phyloP scores from a whole-genome alignment of 148 eudicot species.

The Vaccinium vitisidaea region DNA sequence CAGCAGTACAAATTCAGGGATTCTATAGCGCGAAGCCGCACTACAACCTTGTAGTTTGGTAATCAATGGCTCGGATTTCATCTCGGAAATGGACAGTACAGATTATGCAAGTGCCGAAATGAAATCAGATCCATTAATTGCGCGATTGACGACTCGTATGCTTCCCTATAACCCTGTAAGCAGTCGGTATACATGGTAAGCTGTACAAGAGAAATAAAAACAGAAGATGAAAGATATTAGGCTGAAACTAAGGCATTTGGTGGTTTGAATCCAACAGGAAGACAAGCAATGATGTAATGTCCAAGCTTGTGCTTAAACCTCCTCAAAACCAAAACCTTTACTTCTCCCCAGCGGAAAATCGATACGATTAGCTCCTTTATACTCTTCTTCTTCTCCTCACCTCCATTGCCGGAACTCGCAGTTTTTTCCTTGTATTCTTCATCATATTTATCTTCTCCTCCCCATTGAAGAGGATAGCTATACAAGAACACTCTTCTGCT shows the following conservation, averaged over 20 bases:
- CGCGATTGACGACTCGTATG: too few species aligned
- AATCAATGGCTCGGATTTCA: too few species aligned
- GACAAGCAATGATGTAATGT: conserved; percentile 19
- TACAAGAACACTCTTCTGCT: conserved; percentile 43
- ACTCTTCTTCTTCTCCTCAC: conserved; percentile 4
- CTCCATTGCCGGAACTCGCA: neutral
- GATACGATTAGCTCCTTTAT: conserved; percentile 21
- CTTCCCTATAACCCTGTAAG: too few species aligned
- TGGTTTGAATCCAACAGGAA: conserved; percentile 19
- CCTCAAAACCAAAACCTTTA: conserved; percentile 15
- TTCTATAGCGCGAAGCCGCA: too few species aligned
- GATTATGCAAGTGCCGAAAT: too few species aligned
- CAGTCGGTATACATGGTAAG: too few species aligned
- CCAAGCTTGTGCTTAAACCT: conserved; percentile 26
- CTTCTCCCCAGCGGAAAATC: conserved; percentile 21
- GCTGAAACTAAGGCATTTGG: conserved; percentile 15
- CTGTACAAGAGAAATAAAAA: neutral
- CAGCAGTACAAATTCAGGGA: neutral
- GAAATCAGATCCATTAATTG: too few species aligned
- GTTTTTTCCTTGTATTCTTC: neutral
- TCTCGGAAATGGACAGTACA: too few species aligned
- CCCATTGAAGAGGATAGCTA: conserved; percentile 49
- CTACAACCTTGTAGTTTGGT: too few species aligned
- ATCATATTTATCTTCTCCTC: conserved; percentile 10
- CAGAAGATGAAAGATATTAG: neutral